A percentile compares a stretch with the other conserved stretches of the same genome.
These are phyloP conservation scores for Coprinopsis sp. DNA, from an alignment of 768 basidiomycete species.

Conservation along the genomic window DNA sequence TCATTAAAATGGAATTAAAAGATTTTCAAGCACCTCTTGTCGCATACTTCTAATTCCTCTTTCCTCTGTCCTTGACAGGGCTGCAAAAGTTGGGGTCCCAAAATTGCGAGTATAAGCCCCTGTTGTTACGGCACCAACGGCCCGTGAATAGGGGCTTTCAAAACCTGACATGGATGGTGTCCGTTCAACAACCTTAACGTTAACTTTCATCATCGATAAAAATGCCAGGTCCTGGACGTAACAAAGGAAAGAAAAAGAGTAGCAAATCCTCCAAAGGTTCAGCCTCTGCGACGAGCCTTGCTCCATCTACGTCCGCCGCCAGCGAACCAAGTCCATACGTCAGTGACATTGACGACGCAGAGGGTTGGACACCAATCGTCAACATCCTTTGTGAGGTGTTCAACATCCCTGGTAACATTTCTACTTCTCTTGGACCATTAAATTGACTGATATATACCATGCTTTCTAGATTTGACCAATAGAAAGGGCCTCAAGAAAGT, in stretches of 20 bases:
- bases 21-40: no score
- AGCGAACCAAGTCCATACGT: slow-evolving; percentile 25
- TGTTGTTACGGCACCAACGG: no score
- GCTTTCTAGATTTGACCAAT: slow-evolving; percentile 45
- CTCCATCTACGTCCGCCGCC: slow-evolving; percentile 1
- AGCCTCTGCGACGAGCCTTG: neutral
- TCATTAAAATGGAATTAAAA: no score
- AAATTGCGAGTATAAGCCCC: no score
- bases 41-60: no score
- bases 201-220: neutral
- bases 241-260: slow-evolving; percentile 12
- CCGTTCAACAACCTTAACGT: no score
- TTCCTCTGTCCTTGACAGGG: no score
- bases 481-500: slow-evolving; percentile 60
- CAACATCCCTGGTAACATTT: slow-evolving; percentile 46
- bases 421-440: neutral
- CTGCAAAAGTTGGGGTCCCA: no score
- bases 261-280: slow-evolving; percentile 5
- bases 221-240: slow-evolving; percentile 17
- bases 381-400: slow-evolving; percentile 45
- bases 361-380: slow-evolving; percentile 46
- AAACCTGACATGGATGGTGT: no score
- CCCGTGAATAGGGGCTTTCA: no score
- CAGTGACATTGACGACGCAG: slow-evolving; percentile 42
- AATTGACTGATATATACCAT: neutral